A percentile compares a stretch with the other conserved stretches of the same genome.
These are phyloP conservation scores for Symbiotaphrina buchneri DNA, from an alignment of 495 filamentous ascomycete species.

Conservation along the genomic window DNA sequence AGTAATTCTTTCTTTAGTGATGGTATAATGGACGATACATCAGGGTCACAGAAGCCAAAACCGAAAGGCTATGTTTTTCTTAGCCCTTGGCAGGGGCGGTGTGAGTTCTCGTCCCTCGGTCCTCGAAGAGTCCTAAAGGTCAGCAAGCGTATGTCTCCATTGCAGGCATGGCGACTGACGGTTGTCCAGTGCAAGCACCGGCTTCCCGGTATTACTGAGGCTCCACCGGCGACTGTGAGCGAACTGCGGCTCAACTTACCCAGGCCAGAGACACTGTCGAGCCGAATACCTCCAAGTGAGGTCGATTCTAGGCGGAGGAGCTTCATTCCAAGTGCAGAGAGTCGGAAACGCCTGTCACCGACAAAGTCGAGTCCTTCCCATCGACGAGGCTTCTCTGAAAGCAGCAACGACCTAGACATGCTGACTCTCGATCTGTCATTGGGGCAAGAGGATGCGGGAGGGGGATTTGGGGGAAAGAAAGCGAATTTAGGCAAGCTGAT, in stretches of 20 bases:
- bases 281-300: too few relatives aligned
- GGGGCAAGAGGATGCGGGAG: constrained; percentile 56
- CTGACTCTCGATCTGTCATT: constrained; percentile 42
- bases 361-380: neutral
- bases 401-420: too few relatives aligned
- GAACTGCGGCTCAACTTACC: constrained; percentile 82
- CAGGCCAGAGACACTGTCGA: too few relatives aligned
- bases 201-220: constrained; percentile 15
- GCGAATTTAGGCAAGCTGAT: constrained; percentile 89
- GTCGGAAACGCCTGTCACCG: neutral
- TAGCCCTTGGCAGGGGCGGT: constrained; percentile 70
- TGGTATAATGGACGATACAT: too few relatives aligned
- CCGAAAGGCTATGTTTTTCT: constrained; percentile 48
- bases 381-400: neutral
- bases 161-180: constrained; percentile 1
- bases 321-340: too few relatives aligned
- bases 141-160: neutral
- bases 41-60: too few relatives aligned
- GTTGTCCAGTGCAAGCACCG: constrained; percentile 42
- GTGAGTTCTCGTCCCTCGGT: constrained; percentile 58
- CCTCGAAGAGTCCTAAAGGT: constrained; percentile 44
- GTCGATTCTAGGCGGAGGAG: too few relatives aligned
- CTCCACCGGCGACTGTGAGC: constrained; percentile 36
- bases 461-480: constrained; percentile 60
- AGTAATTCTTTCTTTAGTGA: too few relatives aligned